phyloP scores from a whole-genome alignment of 2,329 filamentous ascomycete genomes.

The Fusarium pseudograminearum region DNA sequence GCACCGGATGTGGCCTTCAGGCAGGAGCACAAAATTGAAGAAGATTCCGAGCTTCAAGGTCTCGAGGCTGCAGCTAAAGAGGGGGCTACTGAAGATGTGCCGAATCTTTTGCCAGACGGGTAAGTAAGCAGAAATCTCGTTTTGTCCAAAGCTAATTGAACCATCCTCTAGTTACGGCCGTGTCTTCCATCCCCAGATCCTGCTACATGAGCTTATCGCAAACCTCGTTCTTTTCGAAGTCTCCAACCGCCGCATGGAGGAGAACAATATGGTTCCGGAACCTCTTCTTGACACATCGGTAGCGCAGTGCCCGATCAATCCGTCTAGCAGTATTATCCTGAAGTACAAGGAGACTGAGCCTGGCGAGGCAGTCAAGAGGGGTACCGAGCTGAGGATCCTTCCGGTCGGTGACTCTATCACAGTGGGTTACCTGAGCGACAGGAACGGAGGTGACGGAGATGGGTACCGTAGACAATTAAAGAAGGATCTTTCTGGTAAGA shows the following conservation, averaged over 20 bases:
- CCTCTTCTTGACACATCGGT: neutral
- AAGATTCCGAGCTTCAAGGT: no score
- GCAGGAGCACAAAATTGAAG: neutral
- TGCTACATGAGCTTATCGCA: constrained; percentile 9
- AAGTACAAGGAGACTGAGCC: constrained; percentile 2
- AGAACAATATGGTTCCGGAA: neutral
- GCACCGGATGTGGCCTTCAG: neutral
- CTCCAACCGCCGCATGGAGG: constrained; percentile 1
- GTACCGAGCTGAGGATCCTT: constrained; percentile 6
- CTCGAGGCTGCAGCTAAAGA: no score
- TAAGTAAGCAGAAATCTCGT: neutral
- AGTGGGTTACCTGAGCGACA: constrained; percentile 15
- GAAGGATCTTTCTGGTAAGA: constrained; percentile 22
- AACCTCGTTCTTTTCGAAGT: constrained; percentile 15
- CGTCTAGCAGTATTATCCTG: neutral
- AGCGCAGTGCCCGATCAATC: neutral
- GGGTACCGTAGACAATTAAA: constrained; percentile 9
- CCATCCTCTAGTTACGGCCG: constrained; percentile 9
- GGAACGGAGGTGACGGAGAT: constrained; percentile 12
- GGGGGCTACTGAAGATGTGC: neutral
- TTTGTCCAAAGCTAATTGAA: no score
- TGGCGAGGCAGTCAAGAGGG: constrained; percentile 10
- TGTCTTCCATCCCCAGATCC: constrained; percentile 18
- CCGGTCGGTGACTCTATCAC: constrained; percentile 27
- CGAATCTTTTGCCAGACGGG: constrained; percentile 21